Evolutionary conservation across 768 basidiomycete species (phyloP).

Genomic region (Gelatoporia subvermispora): DNA sequence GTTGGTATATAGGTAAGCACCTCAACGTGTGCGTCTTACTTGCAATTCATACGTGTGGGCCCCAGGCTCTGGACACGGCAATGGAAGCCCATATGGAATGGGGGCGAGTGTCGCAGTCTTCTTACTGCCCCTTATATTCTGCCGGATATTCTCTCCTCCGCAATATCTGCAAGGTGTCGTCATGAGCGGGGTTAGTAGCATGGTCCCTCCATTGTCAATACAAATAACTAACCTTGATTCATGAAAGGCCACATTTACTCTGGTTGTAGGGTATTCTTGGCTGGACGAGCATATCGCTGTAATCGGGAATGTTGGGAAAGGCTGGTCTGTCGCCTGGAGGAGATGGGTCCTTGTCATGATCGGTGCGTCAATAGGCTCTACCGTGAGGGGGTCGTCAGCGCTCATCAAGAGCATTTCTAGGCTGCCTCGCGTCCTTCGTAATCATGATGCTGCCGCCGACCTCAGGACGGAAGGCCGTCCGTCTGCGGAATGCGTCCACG

Average conservation of each 20-base stretch:
- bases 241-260: slow-evolving; percentile 39
- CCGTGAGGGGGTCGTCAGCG: neutral
- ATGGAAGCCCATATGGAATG: slow-evolving; percentile 51
- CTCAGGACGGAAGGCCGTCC: slow-evolving; percentile 44
- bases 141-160: slow-evolving; percentile 43
- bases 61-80: slow-evolving; percentile 37
- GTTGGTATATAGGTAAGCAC: slow-evolving; percentile 43
- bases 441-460: slow-evolving; percentile 50
- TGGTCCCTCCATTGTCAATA: too few species aligned
- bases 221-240: too few species aligned
- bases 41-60: too few species aligned
- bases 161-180: slow-evolving; percentile 33
- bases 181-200: slow-evolving; percentile 31
- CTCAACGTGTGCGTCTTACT: neutral
- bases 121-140: slow-evolving; percentile 43
- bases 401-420: slow-evolving; percentile 15
- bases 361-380: slow-evolving; percentile 27
- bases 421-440: slow-evolving; percentile 46
- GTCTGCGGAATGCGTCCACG: slow-evolving; percentile 36
- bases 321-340: slow-evolving; percentile 48
- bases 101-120: slow-evolving; percentile 45
- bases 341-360: slow-evolving; percentile 47
- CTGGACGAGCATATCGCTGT: slow-evolving; percentile 45
- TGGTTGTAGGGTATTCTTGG: slow-evolving; percentile 54
- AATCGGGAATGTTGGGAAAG: slow-evolving; percentile 45